Conservation (phyloP, 1,139 yeast species). For the Yamadazyma siamensis region DNA sequence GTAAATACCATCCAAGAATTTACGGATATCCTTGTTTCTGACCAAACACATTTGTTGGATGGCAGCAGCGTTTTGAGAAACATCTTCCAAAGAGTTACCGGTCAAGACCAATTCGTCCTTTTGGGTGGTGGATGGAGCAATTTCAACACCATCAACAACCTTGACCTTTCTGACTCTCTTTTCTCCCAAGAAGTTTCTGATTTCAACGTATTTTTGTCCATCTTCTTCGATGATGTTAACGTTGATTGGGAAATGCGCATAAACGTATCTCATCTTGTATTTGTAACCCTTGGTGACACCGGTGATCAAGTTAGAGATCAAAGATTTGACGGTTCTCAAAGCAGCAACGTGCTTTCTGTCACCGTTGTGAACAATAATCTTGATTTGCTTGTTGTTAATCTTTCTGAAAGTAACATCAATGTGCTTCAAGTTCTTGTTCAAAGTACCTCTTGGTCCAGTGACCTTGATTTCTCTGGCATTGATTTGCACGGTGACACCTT, state of each 20-base stretch:
- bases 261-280: conserved; percentile 99
- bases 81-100: conserved; percentile 98
- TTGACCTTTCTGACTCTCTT: conserved; percentile 88
- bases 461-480: conserved; percentile 90
- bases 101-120: conserved; percentile 91
- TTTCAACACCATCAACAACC: conserved; percentile 84
- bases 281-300: conserved; percentile 99
- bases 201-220: conserved; percentile 78
- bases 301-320: conserved; percentile 88
- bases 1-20: conserved; percentile 99
- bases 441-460: conserved; percentile 97
- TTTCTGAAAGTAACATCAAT: conserved; percentile 89
- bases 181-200: conserved; percentile 99
- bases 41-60: conserved; percentile 98
- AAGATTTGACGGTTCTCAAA: conserved; percentile 96
- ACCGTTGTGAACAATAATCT: conserved; percentile 95
- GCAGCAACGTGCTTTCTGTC: conserved; percentile 99
- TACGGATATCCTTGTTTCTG: conserved; percentile 99
- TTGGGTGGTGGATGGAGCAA: conserved; percentile 75
- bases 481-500: conserved; percentile 87
- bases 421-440: conserved; percentile 90
- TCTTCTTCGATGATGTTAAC: conserved; percentile 81
- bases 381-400: conserved; percentile 68
- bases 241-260: conserved; percentile 99
- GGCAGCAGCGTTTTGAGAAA: conserved; percentile 98